Evolutionary conservation across 148 eudicot genomes (phyloP).

Genomic region (Suaeda aralocaspica): DNA sequence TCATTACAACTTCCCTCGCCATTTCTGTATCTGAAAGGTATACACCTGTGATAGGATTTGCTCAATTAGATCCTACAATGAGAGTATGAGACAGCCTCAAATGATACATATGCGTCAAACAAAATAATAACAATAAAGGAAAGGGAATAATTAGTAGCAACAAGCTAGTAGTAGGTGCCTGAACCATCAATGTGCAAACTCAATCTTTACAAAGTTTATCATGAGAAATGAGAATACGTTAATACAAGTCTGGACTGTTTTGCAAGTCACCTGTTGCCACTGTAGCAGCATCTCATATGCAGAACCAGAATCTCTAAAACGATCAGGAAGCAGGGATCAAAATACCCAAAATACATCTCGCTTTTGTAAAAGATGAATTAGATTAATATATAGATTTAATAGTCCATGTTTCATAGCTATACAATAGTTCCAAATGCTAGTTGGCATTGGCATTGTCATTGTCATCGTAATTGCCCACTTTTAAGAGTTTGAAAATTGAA

Average conservation of each 20-base stretch:
- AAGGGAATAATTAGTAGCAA: background rate
- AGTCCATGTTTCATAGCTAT: too few species aligned
- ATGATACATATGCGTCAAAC: background rate
- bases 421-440: too few species aligned
- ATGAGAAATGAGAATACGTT: background rate
- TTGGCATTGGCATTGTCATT: too few species aligned
- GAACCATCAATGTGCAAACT: background rate
- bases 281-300: too few species aligned
- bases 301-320: too few species aligned
- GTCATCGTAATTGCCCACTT: background rate
- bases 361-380: too few species aligned
- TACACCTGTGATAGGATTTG: slow-evolving; percentile 32
- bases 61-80: background rate
- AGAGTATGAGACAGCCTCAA: background rate
- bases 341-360: too few species aligned
- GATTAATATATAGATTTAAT: too few species aligned
- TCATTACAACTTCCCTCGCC: slow-evolving; percentile 30
- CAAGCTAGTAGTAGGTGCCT: background rate
- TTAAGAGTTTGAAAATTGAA: background rate
- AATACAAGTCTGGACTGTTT: too few species aligned
- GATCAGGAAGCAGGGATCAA: too few species aligned
- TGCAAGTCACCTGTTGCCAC: too few species aligned
- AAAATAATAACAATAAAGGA: background rate
- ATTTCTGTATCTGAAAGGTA: slow-evolving; percentile 47
- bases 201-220: background rate